Evolutionary conservation across 176 grass and related monocot species (phyloP), one percentile per base, ranked within the genome.

Genomic region (Dendrocalamus sinicus): DNA sequence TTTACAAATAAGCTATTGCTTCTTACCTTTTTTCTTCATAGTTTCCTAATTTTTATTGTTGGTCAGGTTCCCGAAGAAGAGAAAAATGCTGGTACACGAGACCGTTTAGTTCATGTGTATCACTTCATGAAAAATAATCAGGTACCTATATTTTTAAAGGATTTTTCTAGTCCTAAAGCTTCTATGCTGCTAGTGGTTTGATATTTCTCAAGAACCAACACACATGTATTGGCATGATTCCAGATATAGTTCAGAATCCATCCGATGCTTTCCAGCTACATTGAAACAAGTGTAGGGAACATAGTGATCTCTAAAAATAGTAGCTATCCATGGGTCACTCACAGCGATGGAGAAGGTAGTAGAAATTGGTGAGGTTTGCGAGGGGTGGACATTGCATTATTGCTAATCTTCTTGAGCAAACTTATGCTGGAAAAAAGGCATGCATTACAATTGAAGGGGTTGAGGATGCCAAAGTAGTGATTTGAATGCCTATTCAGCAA

Each of bases 51-150:
- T 54, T 37, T 23, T 45, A 20, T 43, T 75, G 11, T 19, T 91
- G 57, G 17, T 75, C 78, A 94, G 92, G 76, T 94, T 70, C 81
- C 87, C 20, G 84, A 91, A 87, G 92, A 88, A 62, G 89, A 94
- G 73, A 87, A 87, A 78, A 91, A 85, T 81, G 84, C 82, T 66
- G 87, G 89, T 62, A 22, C 81, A 40, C 76, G 19, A 44, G 87
- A 89, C 82, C 87, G 80, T 73, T 91, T 94, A 81, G 83, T 94
- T 94, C 89, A 91, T 48, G 92, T 91, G 16, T 89, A 79, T 73
- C 92, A 94, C 68, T 89, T 93, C 76, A 80, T 72, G 13, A 89
- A 76, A 75, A 77, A 91, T 79, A 94, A 87, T 81, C 84, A 85
- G 82, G 80, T 89, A 48, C 11, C 7, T 22, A 44, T 68, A 66